Conservation (phyloP, 306 rosid species). For the Vigna angularis region DNA sequence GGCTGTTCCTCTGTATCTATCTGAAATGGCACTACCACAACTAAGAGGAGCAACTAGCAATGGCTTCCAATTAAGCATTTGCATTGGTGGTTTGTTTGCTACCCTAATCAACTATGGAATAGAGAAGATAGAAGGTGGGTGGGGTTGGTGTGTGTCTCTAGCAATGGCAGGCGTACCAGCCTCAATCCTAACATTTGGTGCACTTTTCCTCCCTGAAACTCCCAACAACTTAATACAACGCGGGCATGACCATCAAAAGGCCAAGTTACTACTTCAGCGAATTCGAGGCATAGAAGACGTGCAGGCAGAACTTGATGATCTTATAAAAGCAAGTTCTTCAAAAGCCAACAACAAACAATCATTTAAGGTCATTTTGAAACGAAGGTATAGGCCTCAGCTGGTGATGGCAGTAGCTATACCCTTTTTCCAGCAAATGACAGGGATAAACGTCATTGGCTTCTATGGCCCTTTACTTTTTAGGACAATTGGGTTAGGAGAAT, state of each 20-base stretch:
- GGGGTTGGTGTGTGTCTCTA: conserved; percentile 79
- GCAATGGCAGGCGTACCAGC: conserved; percentile 83
- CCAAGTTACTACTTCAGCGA: conserved; percentile 58
- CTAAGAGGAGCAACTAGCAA: conserved; percentile 79
- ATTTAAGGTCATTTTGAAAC: conserved; percentile 38
- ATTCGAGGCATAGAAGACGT: conserved; percentile 58
- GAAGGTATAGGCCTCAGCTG: conserved; percentile 58
- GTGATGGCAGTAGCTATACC: conserved; percentile 65
- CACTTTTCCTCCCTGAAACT: no score
- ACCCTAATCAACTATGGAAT: conserved; percentile 76
- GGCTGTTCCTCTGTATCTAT: conserved; percentile 82
- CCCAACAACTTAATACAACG: conserved; percentile 81
- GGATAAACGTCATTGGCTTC: conserved; percentile 63
- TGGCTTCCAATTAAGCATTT: conserved; percentile 80
- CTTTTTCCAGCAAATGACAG: conserved; percentile 61
- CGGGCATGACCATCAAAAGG: conserved; percentile 51
- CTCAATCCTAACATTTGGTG: conserved; percentile 64
- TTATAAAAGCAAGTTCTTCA: conserved; percentile 48
- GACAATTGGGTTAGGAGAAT: conserved; percentile 60
- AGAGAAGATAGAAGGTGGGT: conserved; percentile 64
- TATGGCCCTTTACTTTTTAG: conserved; percentile 59
- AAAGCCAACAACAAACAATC: conserved; percentile 35
- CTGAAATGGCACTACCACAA: conserved; percentile 80
- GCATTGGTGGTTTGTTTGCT: conserved; percentile 69
- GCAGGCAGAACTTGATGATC: conserved; percentile 57